phyloP scores from a whole-genome alignment of 345 rosid species.

The Rhodamnia rubescens region DNA sequence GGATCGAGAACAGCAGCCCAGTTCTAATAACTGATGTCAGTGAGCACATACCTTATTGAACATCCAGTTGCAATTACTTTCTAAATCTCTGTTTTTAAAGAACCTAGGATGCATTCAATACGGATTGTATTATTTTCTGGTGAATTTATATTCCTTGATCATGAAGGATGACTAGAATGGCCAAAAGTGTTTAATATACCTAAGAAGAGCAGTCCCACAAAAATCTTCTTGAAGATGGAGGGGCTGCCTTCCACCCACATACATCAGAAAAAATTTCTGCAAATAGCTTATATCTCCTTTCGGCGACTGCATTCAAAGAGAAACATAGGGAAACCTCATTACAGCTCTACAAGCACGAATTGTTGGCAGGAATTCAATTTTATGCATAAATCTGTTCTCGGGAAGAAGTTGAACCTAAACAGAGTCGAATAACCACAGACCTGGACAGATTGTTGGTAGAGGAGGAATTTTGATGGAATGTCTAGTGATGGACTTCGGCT shows the following conservation, averaged over 20 bases:
- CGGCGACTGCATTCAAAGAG: conserved; percentile 47
- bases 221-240: conserved; percentile 93
- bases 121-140: background rate
- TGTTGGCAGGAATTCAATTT: background rate
- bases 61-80: background rate
- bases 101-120: background rate
- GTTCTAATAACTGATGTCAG: background rate
- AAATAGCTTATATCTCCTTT: conserved; percentile 88
- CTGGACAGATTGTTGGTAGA: conserved; percentile 85
- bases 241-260: conserved; percentile 74
- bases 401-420: background rate
- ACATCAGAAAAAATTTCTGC: conserved; percentile 78
- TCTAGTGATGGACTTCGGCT: conserved; percentile 15
- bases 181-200: conserved; percentile 20
- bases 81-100: background rate
- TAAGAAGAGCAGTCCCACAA: conserved; percentile 89
- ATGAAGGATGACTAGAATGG: background rate
- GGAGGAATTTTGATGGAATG: conserved; percentile 67
- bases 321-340: background rate
- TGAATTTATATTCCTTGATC: background rate
- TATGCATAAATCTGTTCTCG: background rate
- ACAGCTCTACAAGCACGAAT: background rate
- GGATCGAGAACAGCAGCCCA: background rate
- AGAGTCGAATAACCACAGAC: conserved; percentile 8
- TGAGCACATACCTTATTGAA: background rate